Percentiles rank a stretch among this genome's conserved stretches.
These are phyloP conservation scores for Saccharomycodes ludwigii DNA, from an alignment of 805 yeast genomes.

Conservation along the genomic window DNA sequence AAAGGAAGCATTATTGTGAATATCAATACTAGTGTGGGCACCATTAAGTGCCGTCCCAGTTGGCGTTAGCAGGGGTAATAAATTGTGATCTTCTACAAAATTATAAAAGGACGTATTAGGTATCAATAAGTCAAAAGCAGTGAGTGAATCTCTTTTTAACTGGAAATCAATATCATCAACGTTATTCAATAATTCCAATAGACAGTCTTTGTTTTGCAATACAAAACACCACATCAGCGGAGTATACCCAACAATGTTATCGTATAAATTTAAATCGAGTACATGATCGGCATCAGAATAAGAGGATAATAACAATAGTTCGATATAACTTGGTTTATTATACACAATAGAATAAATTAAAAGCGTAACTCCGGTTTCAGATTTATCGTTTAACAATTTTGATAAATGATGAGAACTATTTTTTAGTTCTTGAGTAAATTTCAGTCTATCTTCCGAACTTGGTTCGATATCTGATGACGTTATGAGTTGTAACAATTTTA, in stretches of 20 bases:
- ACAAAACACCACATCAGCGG: constrained; percentile 85
- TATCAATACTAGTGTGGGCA: constrained; percentile 4
- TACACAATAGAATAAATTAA: constrained; percentile 45
- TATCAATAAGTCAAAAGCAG: constrained; percentile 44
- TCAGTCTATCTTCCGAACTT: constrained; percentile 14
- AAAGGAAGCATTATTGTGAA: constrained; percentile 8
- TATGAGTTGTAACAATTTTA: constrained; percentile 13
- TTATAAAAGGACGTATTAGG: constrained; percentile 47
- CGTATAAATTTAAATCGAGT: constrained; percentile 38
- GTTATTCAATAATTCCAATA: constrained; percentile 41
- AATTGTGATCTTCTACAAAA: constrained; percentile 43
- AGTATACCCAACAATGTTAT: constrained; percentile 40
- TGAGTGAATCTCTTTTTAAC: constrained; percentile 20
- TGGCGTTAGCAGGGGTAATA: constrained; percentile 14
- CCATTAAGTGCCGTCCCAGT: constrained; percentile 9
- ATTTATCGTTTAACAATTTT: constrained; percentile 13
- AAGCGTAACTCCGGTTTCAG: constrained; percentile 31
- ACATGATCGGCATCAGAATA: no score
- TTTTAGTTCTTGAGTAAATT: no score
- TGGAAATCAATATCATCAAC: constrained; percentile 46
- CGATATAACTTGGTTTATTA: constrained; percentile 35
- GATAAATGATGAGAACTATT: no score
- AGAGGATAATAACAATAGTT: no score
- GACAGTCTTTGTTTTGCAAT: constrained; percentile 42
- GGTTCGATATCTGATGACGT: constrained; percentile 13